These are phyloP conservation scores for Metarhizium anisopliae DNA, from an alignment of 2,329 filamentous ascomycete genomes.

Conservation along the genomic window DNA sequence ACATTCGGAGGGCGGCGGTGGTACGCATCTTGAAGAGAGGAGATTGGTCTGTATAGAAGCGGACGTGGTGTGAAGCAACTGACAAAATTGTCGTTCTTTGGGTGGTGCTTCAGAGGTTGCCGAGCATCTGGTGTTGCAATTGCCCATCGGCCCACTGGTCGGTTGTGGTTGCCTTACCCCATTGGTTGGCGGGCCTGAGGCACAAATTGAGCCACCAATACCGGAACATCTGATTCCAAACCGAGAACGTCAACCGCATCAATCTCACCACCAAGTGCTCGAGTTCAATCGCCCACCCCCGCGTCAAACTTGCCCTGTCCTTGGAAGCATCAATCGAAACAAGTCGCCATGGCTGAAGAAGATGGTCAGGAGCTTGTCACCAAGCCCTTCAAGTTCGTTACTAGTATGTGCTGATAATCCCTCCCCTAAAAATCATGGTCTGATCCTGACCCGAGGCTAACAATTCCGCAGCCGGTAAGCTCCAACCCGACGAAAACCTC, in stretches of 20 bases:
- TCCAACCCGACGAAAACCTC: conserved; percentile 10
- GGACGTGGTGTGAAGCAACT: conserved; percentile 19
- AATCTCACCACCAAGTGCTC: conserved; percentile 3
- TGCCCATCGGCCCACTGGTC: conserved; percentile 22
- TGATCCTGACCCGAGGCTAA: conserved; percentile 33
- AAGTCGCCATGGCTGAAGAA: conserved; percentile 77
- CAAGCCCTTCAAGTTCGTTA: conserved; percentile 99
- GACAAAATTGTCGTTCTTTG: conserved; percentile 19
- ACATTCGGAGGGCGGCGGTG: conserved; percentile 57
- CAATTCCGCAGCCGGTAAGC: conserved; percentile 35
- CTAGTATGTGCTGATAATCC: conserved; percentile 59
- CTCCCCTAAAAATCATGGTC: conserved; percentile 25
- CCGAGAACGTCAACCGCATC: conserved; percentile 25
- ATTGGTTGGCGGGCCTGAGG: conserved; percentile 31
- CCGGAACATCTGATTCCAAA: conserved; percentile 33
- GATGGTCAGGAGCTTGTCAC: conserved; percentile 68
- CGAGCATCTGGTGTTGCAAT: conserved; percentile 25
- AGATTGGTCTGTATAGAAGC: conserved; percentile 11
- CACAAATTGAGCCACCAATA: conserved; percentile 23
- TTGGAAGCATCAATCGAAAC: conserved; percentile 21
- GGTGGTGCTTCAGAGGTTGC: conserved; percentile 21
- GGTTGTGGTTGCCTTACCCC: conserved; percentile 24
- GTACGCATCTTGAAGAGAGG: conserved; percentile 48
- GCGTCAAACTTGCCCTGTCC: conserved; percentile 4
- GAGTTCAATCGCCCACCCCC: conserved; percentile 15